phyloP scores from a whole-genome alignment of 805 yeast genomes.

The Metschnikowia borealis region DNA sequence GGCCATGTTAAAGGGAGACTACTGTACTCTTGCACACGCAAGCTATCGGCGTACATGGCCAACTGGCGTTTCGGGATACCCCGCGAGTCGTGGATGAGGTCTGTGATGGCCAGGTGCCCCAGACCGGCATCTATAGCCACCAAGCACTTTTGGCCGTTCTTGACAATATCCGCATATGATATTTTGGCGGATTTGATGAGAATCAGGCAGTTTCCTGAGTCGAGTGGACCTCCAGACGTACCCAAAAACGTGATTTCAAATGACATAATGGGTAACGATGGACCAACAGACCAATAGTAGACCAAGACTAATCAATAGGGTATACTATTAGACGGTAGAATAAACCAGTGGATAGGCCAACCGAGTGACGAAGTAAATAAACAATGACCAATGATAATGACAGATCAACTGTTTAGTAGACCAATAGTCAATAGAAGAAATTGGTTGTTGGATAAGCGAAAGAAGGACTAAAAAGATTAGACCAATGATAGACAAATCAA shows the following conservation, averaged over 20 bases:
- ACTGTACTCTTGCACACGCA: constrained; percentile 22
- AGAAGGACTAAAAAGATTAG: too few relatives aligned
- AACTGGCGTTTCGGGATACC: constrained; percentile 15
- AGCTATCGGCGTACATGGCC: constrained; percentile 30
- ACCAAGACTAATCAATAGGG: too few relatives aligned
- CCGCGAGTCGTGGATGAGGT: constrained; percentile 26
- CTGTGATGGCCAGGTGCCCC: constrained; percentile 55
- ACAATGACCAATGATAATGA: background rate
- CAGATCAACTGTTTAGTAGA: too few relatives aligned
- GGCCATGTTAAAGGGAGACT: constrained; percentile 23
- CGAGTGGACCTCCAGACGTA: constrained; percentile 82
- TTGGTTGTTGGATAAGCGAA: too few relatives aligned
- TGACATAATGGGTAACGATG: constrained; percentile 17
- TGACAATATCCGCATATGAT: constrained; percentile 35
- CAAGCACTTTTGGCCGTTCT: constrained; percentile 25
- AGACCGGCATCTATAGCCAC: constrained; percentile 78
- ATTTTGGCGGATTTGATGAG: constrained; percentile 54
- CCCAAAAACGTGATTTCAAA: constrained; percentile 71
- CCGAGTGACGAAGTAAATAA: too few relatives aligned
- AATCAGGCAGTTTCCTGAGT: constrained; percentile 63
- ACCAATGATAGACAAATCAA: too few relatives aligned
- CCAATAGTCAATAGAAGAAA: too few relatives aligned
- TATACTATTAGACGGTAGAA: too few relatives aligned
- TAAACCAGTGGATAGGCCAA: too few relatives aligned
- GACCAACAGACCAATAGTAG: too few relatives aligned